Conservation (phyloP, 2,329 filamentous ascomycete species). For the Coniochaeta ligniaria region DNA sequence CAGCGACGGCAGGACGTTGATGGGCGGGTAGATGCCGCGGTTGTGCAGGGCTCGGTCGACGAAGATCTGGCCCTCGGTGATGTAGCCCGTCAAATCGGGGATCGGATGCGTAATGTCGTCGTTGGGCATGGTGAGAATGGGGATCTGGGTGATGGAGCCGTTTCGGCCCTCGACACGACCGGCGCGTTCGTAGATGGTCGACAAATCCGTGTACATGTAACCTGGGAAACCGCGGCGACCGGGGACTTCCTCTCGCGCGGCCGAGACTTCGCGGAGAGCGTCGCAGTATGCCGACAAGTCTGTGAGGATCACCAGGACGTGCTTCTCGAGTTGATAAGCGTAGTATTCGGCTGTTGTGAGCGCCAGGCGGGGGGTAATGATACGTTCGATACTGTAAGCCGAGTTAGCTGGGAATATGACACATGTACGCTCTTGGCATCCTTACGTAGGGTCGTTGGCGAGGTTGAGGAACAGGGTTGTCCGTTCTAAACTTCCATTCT, state of each 20-base stretch:
- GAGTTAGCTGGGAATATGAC: constrained; percentile 8
- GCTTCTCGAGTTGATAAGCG: constrained; percentile 99
- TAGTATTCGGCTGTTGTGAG: constrained; percentile 99
- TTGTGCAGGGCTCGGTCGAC: constrained; percentile 90
- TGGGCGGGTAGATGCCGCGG: constrained; percentile 96
- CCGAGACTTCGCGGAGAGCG: constrained; percentile 95
- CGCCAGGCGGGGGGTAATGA: constrained; percentile 96
- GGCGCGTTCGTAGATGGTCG: constrained; percentile 98
- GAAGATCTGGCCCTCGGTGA: constrained; percentile 98
- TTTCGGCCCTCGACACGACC: constrained; percentile 96
- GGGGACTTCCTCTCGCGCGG: constrained; percentile 95
- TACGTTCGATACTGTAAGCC: constrained; percentile 80
- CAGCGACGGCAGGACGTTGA: constrained; percentile 95
- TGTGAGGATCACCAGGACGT: constrained; percentile 97
- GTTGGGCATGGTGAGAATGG: constrained; percentile 99
- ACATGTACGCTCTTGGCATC: background rate
- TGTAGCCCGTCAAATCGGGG: constrained; percentile 97
- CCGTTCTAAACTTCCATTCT: constrained; percentile 98
- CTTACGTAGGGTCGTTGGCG: constrained; percentile 93
- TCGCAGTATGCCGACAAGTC: constrained; percentile 98
- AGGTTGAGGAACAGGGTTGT: constrained; percentile 97
- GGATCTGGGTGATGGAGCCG: constrained; percentile 98
- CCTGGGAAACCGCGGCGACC: constrained; percentile 98
- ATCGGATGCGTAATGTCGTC: constrained; percentile 99
- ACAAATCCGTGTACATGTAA: constrained; percentile 99